Evolutionary conservation across 108 stramenopile genomes (phyloP).

Genomic region (Discostella pseudostelligera): DNA sequence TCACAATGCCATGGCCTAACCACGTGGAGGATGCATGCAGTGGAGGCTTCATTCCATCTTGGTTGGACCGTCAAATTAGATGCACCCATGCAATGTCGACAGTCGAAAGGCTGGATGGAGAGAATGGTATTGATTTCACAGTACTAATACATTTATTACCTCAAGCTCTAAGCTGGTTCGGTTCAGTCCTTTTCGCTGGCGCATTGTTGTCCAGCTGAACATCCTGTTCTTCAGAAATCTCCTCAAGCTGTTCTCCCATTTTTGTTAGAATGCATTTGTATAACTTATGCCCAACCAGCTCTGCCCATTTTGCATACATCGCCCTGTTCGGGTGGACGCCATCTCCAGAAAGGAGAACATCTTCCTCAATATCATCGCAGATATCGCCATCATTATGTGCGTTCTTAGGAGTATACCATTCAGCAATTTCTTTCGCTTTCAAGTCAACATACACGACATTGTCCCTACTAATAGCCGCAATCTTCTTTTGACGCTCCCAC

Average conservation of each 20-base stretch:
- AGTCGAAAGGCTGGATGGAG: too few relatives aligned
- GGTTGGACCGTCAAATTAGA: too few relatives aligned
- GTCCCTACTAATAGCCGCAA: conserved; percentile 33
- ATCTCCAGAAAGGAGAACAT: conserved; percentile 41
- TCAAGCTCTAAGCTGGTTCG: background rate
- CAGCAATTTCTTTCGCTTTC: conserved; percentile 40
- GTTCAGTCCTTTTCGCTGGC: background rate
- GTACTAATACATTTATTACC: too few relatives aligned
- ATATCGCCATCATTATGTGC: conserved; percentile 15
- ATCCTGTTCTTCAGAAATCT: background rate
- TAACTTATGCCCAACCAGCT: conserved; percentile 30
- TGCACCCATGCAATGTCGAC: too few relatives aligned
- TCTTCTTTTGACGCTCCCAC: conserved; percentile 68
- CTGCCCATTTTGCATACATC: conserved; percentile 60
- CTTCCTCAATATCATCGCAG: conserved; percentile 3
- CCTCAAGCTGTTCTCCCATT: background rate
- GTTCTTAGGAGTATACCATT: conserved; percentile 52
- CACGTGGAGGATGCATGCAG: too few relatives aligned
- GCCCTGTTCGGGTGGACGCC: conserved; percentile 66
- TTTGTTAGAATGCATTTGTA: conserved; percentile 8
- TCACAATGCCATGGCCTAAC: too few relatives aligned
- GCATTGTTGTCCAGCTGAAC: background rate
- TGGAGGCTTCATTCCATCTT: too few relatives aligned
- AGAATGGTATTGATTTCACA: too few relatives aligned
- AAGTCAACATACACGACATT: conserved; percentile 51